Conservation (phyloP, 2,329 filamentous ascomycete genomes). For the Diaporthe vexans region DNA sequence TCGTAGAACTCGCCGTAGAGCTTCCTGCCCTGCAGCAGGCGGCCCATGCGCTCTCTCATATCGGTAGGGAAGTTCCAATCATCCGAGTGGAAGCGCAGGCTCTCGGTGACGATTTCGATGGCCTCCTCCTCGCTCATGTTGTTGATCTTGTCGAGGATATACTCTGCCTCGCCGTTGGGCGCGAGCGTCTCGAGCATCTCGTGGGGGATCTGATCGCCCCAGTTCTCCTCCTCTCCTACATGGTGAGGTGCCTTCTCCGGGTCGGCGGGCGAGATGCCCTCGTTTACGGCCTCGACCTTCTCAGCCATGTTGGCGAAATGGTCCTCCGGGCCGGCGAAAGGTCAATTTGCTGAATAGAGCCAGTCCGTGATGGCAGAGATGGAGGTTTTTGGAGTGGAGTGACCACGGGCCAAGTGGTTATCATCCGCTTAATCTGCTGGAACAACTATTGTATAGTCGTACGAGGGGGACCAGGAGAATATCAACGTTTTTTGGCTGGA, state of each 20-base stretch:
- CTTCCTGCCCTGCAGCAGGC: slow-evolving; percentile 55
- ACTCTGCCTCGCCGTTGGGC: slow-evolving; percentile 58
- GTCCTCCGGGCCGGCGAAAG: background rate
- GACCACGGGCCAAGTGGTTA: background rate
- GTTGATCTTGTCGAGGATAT: slow-evolving; percentile 58
- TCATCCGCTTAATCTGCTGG: background rate
- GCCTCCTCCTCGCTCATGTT: slow-evolving; percentile 59
- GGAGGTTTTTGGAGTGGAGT: too few species aligned
- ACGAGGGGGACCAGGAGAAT: slow-evolving; percentile 18
- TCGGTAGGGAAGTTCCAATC: slow-evolving; percentile 61
- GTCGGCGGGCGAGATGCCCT: slow-evolving; percentile 43
- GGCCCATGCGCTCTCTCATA: slow-evolving; percentile 58
- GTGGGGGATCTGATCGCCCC: slow-evolving; percentile 55
- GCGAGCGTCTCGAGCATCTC: slow-evolving; percentile 57
- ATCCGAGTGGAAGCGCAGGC: slow-evolving; percentile 56
- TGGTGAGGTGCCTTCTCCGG: slow-evolving; percentile 48
- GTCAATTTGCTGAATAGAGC: too few species aligned
- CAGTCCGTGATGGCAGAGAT: background rate
- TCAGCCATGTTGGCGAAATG: slow-evolving; percentile 19
- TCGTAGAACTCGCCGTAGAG: slow-evolving; percentile 57
- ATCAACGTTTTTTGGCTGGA: background rate
- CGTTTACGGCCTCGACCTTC: slow-evolving; percentile 19
- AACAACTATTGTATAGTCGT: background rate
- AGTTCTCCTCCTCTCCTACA: slow-evolving; percentile 40
- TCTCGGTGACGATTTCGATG: slow-evolving; percentile 54